phyloP scores from a whole-genome alignment of 2,329 filamentous ascomycete species.

The Botrytis tulipae region DNA sequence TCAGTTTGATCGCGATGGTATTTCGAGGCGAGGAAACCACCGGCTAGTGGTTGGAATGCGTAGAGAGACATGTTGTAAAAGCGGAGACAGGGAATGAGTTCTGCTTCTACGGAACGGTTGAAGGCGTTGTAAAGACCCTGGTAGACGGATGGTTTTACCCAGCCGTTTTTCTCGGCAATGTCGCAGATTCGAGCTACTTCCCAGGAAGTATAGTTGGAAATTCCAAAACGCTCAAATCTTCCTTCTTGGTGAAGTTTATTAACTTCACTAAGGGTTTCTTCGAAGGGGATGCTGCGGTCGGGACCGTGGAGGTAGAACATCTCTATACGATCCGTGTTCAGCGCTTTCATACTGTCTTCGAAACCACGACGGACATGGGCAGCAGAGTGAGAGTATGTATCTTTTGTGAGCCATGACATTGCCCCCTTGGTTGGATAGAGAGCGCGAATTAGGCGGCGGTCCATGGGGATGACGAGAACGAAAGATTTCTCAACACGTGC shows the following conservation, averaged over 20 bases:
- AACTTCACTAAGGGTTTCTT: conserved; percentile 36
- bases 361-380: conserved; percentile 50
- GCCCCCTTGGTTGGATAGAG: too few species aligned
- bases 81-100: conserved; percentile 56
- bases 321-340: conserved; percentile 48
- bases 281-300: conserved; percentile 34
- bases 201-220: conserved; percentile 58
- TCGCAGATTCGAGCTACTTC: conserved; percentile 37
- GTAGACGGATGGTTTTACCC: conserved; percentile 39
- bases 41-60: conserved; percentile 58
- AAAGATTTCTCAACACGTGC: too few species aligned
- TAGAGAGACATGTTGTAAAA: conserved; percentile 61
- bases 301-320: conserved; percentile 36
- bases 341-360: conserved; percentile 51
- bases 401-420: neutral
- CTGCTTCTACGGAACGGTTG: conserved; percentile 55
- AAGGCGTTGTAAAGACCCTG: conserved; percentile 40
- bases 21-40: conserved; percentile 46
- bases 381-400: conserved; percentile 45
- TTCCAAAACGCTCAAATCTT: conserved; percentile 44
- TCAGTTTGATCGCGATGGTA: conserved; percentile 49
- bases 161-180: conserved; percentile 39
- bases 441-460: too few species aligned
- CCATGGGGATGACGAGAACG: too few species aligned
- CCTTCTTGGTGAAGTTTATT: conserved; percentile 40